Base-by-base conservation (phyloP, 169 alveolate species). In the Plasmodium chabaudi region DNA sequence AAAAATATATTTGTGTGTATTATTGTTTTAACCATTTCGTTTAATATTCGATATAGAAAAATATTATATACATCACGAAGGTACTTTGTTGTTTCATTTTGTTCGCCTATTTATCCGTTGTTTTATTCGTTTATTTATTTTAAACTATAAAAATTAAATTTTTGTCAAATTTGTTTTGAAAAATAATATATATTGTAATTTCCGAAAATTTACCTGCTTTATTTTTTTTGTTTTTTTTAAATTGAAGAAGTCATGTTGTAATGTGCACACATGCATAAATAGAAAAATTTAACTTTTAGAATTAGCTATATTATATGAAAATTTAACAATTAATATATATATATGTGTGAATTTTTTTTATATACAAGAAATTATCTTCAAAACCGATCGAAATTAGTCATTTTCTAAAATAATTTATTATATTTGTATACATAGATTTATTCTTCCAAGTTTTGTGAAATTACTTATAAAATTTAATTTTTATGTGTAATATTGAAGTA, bases 1-100 rank as follows among this genome's bases (percentile, higher is more conserved):
- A 72, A 39, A 59, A 64, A 63, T 44, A 64, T 69, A 63, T 65
- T 21, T 77, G 69, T 64, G 70, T 77, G 72, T 60, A 60, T 39
- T 63, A 64, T 75, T 61, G 34, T 17, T 27, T 55, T 51, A 6
- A 56, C 49, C 51, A n/a, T 44, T 65, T 65, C 15, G 27, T 64
- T 79, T 65, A 72, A 57, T 27, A 49, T 70, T 70, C 67, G n/a
- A 67, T 56, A 47, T 25, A 55, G 17, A 67, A 79, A 34, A 67
- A 46, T 46, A 25, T 34, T 15, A 49, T 21, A 57, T 49, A 15
- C 27, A 25, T 23, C 51, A 23, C 25, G 42, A 23, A 65, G 13
- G 59, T 23, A 23, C 9, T n/a, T 9, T 25, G 51, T 27, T 61
- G 44, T 9, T 61, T 61, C 19, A 6, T 19, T 25, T 71, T 71